Evolutionary conservation across 306 rosid species (phyloP).

Genomic region (Sphenostylis stenocarpa): DNA sequence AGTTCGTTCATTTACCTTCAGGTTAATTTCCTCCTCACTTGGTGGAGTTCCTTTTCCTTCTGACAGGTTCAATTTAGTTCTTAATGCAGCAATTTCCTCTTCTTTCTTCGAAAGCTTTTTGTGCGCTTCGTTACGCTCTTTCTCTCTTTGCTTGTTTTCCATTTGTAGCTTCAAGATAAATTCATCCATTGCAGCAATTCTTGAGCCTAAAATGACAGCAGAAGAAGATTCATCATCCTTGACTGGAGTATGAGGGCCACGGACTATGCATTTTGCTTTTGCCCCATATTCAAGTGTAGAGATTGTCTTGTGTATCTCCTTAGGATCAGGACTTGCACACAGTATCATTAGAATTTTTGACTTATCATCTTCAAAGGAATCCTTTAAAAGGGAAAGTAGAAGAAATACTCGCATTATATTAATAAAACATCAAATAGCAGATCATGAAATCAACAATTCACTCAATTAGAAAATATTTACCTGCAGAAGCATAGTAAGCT

Average conservation of each 20-base stretch:
- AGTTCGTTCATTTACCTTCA: slow-evolving; percentile 73
- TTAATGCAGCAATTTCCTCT: slow-evolving; percentile 70
- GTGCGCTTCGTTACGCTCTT: slow-evolving; percentile 79
- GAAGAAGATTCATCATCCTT: slow-evolving; percentile 89
- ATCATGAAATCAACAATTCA: slow-evolving; percentile 12
- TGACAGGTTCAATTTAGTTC: slow-evolving; percentile 56
- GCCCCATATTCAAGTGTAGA: slow-evolving; percentile 97
- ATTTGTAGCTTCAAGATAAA: slow-evolving; percentile 84
- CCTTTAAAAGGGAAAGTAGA: slow-evolving; percentile 47
- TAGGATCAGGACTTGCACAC: slow-evolving; percentile 97
- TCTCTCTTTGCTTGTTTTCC: slow-evolving; percentile 85
- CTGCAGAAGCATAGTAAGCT: slow-evolving; percentile 99
- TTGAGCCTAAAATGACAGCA: slow-evolving; percentile 83
- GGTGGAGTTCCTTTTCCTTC: slow-evolving; percentile 50
- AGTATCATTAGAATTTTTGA: slow-evolving; percentile 90
- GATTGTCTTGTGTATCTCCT: slow-evolving; percentile 95
- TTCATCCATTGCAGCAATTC: slow-evolving; percentile 93
- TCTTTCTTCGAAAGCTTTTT: slow-evolving; percentile 79
- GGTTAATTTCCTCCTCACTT: slow-evolving; percentile 81
- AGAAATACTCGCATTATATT: slow-evolving; percentile 19
- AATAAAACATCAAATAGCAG: slow-evolving; percentile 13
- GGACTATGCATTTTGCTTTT: slow-evolving; percentile 95
- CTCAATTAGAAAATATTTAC: slow-evolving; percentile 37
- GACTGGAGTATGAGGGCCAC: slow-evolving; percentile 82
- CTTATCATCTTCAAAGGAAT: slow-evolving; percentile 97